Evolutionary conservation across 106 monocot species (phyloP).

Genomic region (Allium sativum): DNA sequence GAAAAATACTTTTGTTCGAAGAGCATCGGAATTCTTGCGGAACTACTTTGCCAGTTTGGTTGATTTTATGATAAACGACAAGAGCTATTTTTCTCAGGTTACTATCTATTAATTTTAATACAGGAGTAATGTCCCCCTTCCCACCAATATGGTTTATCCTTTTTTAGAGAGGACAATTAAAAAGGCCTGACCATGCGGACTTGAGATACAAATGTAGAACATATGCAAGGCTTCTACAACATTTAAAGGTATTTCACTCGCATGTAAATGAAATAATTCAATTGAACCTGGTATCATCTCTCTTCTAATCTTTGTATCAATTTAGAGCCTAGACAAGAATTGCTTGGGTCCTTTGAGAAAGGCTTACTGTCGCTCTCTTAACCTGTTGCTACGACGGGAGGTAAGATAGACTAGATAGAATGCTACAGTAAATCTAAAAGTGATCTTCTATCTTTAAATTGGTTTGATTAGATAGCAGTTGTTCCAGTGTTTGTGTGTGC

Average conservation of each 20-base stretch:
- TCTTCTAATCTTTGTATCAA: background rate
- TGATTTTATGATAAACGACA: conserved; percentile 98
- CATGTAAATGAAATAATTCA: background rate
- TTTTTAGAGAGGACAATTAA: conserved; percentile 83
- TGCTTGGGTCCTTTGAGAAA: conserved; percentile 87
- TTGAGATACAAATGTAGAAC: conserved; percentile 96
- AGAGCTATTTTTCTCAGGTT: conserved; percentile 99
- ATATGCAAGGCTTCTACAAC: conserved; percentile 92
- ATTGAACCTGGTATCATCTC: background rate
- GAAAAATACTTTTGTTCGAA: conserved; percentile 75
- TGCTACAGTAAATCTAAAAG: background rate
- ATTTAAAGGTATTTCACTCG: conserved; percentile 65
- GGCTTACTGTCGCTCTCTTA: conserved; percentile 96
- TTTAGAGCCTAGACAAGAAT: conserved; percentile 92
- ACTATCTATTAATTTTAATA: conserved; percentile 3
- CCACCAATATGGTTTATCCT: background rate
- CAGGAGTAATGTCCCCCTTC: background rate
- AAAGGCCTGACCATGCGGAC: conserved; percentile 98
- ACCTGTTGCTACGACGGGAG: conserved; percentile 91
- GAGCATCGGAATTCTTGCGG: conserved; percentile 89
- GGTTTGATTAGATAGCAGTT: too few relatives aligned
- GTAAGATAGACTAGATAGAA: conserved; percentile 22
- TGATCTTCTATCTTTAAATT: background rate
- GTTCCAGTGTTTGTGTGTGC: too few relatives aligned
- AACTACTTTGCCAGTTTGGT: conserved; percentile 96